phyloP scores from a whole-genome alignment of 305 asterid species.

The Fraxinus dipetala region DNA sequence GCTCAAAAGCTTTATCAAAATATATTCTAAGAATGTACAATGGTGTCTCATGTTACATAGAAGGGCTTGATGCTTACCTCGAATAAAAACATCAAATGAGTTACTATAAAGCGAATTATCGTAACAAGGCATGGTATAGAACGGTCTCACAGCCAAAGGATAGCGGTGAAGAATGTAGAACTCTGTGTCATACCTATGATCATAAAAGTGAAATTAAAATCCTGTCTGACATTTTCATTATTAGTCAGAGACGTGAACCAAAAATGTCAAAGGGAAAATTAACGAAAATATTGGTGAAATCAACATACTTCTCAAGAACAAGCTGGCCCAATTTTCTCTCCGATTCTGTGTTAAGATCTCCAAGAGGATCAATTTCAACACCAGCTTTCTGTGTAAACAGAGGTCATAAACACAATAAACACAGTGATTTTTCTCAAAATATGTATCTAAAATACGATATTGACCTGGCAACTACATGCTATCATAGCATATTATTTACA shows the following conservation, averaged over 20 bases:
- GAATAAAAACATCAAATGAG: constrained; percentile 80
- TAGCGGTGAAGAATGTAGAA: constrained; percentile 91
- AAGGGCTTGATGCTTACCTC: constrained; percentile 48
- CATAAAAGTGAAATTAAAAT: constrained; percentile 1
- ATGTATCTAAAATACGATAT: not conserved
- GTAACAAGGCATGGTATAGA: constrained; percentile 86
- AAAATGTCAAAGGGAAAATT: not conserved
- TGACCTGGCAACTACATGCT: not conserved
- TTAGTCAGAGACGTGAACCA: not conserved
- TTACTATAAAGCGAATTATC: constrained; percentile 62
- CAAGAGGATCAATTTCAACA: constrained; percentile 75
- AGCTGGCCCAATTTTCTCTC: constrained; percentile 89
- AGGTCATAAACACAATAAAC: not conserved
- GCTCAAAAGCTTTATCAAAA: not conserved
- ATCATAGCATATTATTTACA: not conserved
- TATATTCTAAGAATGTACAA: not conserved
- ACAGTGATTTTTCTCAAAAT: not conserved
- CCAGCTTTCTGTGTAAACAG: constrained; percentile 73
- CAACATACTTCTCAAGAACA: constrained; percentile 67
- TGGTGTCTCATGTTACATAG: not conserved
- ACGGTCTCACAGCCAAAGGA: constrained; percentile 81
- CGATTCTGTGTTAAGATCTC: constrained; percentile 89
- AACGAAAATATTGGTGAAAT: not conserved
- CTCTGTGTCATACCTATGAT: constrained; percentile 72
- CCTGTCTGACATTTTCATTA: constrained; percentile 3